Percentiles rank a stretch among this genome's conserved stretches.
phyloP scores from a whole-genome alignment of 441 rosid species.

The Cnidoscolus chayamansa region DNA sequence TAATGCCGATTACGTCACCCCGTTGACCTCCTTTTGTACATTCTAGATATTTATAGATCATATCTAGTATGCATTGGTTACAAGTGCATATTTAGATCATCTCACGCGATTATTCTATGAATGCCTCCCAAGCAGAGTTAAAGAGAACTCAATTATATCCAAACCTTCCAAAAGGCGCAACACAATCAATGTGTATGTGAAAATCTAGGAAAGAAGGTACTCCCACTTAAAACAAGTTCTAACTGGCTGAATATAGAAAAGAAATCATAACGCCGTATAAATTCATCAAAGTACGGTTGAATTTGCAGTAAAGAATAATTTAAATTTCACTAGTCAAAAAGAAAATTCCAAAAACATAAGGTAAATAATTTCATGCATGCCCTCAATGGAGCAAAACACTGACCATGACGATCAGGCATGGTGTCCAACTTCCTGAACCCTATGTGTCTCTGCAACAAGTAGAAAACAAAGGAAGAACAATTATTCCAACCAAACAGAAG shows the following conservation, averaged over 20 bases:
- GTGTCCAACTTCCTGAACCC: slow-evolving; percentile 48
- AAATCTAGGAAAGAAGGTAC: not conserved
- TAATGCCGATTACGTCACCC: not conserved
- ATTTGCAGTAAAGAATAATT: not conserved
- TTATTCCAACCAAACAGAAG: slow-evolving; percentile 3
- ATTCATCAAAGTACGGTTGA: not conserved
- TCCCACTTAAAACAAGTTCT: not conserved
- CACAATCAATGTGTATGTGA: not conserved
- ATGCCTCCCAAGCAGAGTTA: too few species aligned
- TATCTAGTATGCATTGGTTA: not conserved
- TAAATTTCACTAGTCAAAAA: not conserved
- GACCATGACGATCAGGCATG: slow-evolving; percentile 37
- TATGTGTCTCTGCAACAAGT: slow-evolving; percentile 41
- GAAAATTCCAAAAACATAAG: not conserved
- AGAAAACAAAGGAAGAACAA: slow-evolving; percentile 15
- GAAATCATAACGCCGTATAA: not conserved
- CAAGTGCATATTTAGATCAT: not conserved
- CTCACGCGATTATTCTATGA: too few species aligned
- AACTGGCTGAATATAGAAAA: not conserved
- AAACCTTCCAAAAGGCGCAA: not conserved
- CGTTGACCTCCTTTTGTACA: not conserved
- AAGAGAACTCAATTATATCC: too few species aligned
- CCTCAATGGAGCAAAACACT: slow-evolving; percentile 27
- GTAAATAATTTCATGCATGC: not conserved
- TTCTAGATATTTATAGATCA: slow-evolving; percentile 5